Percentiles rank a stretch among this genome's conserved stretches.
These are phyloP conservation scores for Guadua angustifolia DNA, from an alignment of 176 grass and related monocot species.

Conservation along the genomic window DNA sequence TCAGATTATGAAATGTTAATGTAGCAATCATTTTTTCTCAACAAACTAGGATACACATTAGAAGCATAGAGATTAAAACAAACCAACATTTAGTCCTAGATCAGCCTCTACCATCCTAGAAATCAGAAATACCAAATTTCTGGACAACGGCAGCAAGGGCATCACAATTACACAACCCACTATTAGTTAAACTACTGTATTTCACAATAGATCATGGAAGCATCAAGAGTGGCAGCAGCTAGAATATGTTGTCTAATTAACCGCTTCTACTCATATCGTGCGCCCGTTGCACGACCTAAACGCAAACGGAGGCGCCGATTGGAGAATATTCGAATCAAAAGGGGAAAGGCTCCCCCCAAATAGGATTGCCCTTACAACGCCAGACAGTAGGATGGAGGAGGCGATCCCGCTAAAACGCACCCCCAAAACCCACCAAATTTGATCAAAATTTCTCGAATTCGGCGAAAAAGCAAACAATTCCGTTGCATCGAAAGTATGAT, in stretches of 20 bases:
- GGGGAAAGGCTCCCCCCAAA: not conserved
- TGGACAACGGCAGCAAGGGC: not conserved
- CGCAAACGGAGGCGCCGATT: not conserved
- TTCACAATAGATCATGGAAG: not conserved
- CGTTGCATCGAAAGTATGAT: not conserved
- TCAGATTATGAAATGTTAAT: not conserved
- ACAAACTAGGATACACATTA: not conserved
- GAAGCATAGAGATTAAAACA: not conserved
- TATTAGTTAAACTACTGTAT: not conserved
- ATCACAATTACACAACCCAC: not conserved
- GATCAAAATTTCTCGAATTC: not conserved
- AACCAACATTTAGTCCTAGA: not conserved
- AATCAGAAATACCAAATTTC: not conserved
- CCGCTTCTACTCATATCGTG: not conserved
- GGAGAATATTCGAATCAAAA: not conserved
- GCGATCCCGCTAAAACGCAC: not conserved
- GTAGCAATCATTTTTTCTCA: not conserved
- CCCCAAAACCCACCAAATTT: not conserved
- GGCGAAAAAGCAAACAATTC: not conserved
- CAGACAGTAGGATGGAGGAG: not conserved
- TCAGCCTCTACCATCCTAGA: not conserved
- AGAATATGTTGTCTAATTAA: not conserved
- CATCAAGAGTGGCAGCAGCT: not conserved
- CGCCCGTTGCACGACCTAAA: not conserved
- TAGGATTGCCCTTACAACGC: not conserved